phyloP scores from a whole-genome alignment of 1,139 yeast species.

The Yamadazyma pseudoaaseri region DNA sequence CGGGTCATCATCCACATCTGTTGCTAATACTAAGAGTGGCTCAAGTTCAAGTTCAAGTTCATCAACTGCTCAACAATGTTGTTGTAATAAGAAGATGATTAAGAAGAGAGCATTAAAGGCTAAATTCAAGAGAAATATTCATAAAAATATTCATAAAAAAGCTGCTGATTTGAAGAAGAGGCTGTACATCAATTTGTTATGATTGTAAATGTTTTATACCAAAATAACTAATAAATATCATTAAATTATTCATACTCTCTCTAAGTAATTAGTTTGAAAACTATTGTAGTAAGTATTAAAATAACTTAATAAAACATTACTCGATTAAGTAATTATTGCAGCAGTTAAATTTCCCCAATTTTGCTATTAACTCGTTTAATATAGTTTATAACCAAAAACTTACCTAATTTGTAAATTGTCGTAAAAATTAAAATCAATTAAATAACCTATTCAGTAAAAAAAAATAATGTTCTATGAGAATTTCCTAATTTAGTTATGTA shows the following conservation, averaged over 20 bases:
- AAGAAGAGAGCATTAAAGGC: constrained; percentile 19
- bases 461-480: constrained; percentile 5
- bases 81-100: constrained; percentile 13
- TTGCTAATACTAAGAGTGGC: constrained; percentile 12
- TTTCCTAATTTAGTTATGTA: constrained; percentile 17
- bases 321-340: neutral
- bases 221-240: constrained; percentile 1
- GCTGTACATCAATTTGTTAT: constrained; percentile 16
- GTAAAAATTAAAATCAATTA: constrained; percentile 1
- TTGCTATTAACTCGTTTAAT: neutral
- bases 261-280: too few relatives aligned
- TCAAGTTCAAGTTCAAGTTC: constrained; percentile 6
- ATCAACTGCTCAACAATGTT: constrained; percentile 11
- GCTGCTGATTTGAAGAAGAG: constrained; percentile 15
- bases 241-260: too few relatives aligned
- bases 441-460: constrained; percentile 6
- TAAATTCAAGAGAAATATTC: constrained; percentile 18
- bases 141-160: constrained; percentile 17
- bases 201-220: constrained; percentile 13
- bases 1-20: constrained; percentile 17
- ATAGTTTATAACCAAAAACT: neutral
- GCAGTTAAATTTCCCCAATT: neutral
- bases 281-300: too few relatives aligned
- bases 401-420: neutral
- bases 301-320: neutral